Conservation (phyloP, 257 asterid genomes). For the Solanum chilense region DNA sequence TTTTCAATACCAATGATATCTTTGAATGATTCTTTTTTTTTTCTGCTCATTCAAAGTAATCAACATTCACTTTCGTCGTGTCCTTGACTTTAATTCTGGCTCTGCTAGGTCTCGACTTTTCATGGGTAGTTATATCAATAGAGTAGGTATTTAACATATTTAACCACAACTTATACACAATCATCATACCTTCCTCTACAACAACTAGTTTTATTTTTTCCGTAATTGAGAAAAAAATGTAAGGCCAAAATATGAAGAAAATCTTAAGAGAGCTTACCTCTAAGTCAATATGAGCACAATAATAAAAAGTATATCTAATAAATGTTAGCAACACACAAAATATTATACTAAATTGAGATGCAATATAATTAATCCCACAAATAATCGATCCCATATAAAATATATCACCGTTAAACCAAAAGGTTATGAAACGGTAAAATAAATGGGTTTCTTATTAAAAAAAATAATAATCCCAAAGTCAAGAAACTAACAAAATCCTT, state of each 20-base stretch:
- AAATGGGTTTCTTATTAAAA: not conserved
- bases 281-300: not conserved
- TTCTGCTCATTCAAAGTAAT: no score
- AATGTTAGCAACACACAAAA: accelerated
- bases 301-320: not conserved
- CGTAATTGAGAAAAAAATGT: not conserved
- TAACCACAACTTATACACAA: not conserved
- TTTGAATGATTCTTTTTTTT: no score
- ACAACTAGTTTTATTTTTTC: no score
- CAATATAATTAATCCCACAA: not conserved
- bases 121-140: no score
- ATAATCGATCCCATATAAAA: not conserved
- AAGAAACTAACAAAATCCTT: not conserved
- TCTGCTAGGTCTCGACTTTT: no score
- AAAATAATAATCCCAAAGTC: not conserved
- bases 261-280: not conserved
- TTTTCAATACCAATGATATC: no score
- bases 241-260: not conserved
- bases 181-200: not conserved
- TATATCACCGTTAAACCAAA: not conserved
- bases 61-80: no score
- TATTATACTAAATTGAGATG: not conserved
- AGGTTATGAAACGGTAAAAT: not conserved
- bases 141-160: not conserved
- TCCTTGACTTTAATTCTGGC: no score